These are phyloP conservation scores for Schizosaccharomyces octosporus DNA, from an alignment of 805 yeast species.

Conservation along the genomic window DNA sequence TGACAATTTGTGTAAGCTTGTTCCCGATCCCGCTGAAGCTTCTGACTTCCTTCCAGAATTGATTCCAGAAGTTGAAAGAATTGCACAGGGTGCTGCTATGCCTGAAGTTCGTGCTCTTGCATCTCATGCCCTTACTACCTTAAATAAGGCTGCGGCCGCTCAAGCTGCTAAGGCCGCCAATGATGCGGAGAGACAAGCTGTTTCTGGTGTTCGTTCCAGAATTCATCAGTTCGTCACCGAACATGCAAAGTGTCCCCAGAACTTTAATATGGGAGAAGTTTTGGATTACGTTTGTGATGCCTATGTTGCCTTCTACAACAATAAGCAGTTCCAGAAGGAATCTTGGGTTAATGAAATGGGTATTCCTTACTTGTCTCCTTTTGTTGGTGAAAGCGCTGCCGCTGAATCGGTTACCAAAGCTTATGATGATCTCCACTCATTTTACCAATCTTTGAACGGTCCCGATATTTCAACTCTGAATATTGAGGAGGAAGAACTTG, in stretches of 20 bases:
- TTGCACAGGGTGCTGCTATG: constrained; percentile 66
- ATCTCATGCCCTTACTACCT: constrained; percentile 55
- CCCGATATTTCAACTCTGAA: background rate
- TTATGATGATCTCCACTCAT: background rate
- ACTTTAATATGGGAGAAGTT: background rate
- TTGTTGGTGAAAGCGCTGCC: background rate
- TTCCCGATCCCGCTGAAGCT: constrained; percentile 78
- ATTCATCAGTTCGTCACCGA: constrained; percentile 6
- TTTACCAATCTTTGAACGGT: background rate
- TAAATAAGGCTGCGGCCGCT: constrained; percentile 49
- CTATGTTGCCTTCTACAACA: background rate
- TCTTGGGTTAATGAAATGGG: background rate
- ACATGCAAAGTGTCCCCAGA: background rate
- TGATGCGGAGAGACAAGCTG: constrained; percentile 12
- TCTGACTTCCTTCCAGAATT: constrained; percentile 65
- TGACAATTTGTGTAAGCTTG: constrained; percentile 85
- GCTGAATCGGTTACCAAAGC: background rate
- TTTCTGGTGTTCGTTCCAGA: constrained; percentile 6
- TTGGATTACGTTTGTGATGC: background rate
- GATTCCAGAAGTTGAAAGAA: constrained; percentile 78
- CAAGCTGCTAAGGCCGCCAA: constrained; percentile 24
- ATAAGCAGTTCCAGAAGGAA: background rate
- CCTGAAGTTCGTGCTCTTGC: constrained; percentile 95
- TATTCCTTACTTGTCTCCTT: background rate
- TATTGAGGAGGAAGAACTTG: constrained; percentile 34